A percentile compares a stretch with the other conserved stretches of the same genome.
Evolutionary conservation across 148 eudicot species (phyloP).

Genomic region (Gaultheria prostrata): DNA sequence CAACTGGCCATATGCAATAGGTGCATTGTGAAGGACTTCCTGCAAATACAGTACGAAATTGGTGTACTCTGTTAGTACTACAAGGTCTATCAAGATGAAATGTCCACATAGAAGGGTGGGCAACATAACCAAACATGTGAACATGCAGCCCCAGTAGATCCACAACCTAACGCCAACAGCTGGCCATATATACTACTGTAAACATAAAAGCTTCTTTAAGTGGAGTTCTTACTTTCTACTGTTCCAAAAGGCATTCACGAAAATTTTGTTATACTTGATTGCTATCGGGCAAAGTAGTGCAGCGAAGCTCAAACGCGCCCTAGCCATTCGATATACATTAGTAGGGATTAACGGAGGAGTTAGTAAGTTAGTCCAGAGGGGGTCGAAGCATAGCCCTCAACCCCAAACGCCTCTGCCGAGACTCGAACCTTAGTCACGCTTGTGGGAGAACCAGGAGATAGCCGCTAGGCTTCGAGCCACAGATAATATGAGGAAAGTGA

Average conservation of each 20-base stretch:
- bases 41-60: conserved; percentile 29
- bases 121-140: not conserved
- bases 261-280: conserved; percentile 96
- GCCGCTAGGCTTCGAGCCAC: no score
- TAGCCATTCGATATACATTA: no score
- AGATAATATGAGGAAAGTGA: no score
- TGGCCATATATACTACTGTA: not conserved
- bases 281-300: conserved; percentile 94
- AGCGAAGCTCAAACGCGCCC: conserved; percentile 98
- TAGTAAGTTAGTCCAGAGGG: no score
- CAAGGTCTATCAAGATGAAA: not conserved
- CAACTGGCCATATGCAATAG: conserved; percentile 44
- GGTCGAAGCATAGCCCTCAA: no score
- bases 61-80: not conserved
- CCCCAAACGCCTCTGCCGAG: no score
- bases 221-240: conserved; percentile 73
- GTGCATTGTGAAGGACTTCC: conserved; percentile 93
- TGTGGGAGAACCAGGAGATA: no score
- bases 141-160: not conserved
- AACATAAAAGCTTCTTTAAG: conserved; percentile 3
- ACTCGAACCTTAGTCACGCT: no score
- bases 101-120: not conserved
- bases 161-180: no score
- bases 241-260: conserved; percentile 99
- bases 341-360: no score